A percentile compares a stretch with the other conserved stretches of the same genome.
phyloP scores from a whole-genome alignment of 352 stramenopile genomes.

The Pythium pyrilobum region DNA sequence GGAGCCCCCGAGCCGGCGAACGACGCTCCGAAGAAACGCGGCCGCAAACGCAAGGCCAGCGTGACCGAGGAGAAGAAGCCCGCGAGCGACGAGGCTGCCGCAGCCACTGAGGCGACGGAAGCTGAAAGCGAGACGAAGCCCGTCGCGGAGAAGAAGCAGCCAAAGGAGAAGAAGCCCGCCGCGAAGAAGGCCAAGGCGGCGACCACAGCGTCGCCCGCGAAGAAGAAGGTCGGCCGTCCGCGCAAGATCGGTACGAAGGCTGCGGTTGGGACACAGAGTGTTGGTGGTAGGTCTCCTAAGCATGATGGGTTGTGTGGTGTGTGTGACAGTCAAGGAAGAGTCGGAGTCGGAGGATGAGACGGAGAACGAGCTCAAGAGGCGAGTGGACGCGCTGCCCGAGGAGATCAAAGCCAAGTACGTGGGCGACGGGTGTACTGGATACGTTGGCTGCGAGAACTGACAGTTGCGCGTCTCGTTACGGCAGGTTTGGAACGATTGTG shows the following conservation, averaged over 20 bases:
- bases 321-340: conserved; percentile 24
- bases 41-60: conserved; percentile 23
- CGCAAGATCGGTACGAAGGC: conserved; percentile 34
- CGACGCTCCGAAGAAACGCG: conserved; percentile 27
- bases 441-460: not conserved
- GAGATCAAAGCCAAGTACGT: conserved; percentile 55
- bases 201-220: conserved; percentile 9
- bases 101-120: not conserved
- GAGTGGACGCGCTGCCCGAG: conserved; percentile 43
- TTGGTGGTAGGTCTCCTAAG: no score
- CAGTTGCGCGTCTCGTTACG: not conserved
- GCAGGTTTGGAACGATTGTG: conserved; percentile 67
- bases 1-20: conserved; percentile 3
- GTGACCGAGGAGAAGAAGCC: conserved; percentile 17
- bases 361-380: conserved; percentile 24
- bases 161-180: conserved; percentile 8
- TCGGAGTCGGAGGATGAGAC: conserved; percentile 34
- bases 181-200: conserved; percentile 13
- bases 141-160: conserved; percentile 2
- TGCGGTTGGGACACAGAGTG: no score
- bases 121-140: no score
- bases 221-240: conserved; percentile 33
- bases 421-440: not conserved
- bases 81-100: conserved; percentile 1
- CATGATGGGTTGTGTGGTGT: not conserved